Percentiles rank a stretch among this genome's conserved stretches.
phyloP scores from a whole-genome alignment of 2,329 filamentous ascomycete species.

The Stagonosporopsis tanaceti region DNA sequence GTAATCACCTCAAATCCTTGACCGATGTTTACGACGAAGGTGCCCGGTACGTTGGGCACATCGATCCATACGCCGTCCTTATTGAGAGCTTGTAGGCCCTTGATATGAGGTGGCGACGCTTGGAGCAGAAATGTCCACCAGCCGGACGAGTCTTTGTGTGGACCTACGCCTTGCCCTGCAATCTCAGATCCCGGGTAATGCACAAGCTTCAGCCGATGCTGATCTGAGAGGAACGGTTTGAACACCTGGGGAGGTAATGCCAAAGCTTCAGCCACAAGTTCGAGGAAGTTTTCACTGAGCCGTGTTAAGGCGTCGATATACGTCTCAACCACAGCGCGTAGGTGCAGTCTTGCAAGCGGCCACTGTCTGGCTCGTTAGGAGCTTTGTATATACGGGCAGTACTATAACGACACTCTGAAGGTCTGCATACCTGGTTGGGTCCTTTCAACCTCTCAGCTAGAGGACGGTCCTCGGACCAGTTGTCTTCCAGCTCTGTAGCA shows the following conservation, averaged over 20 bases:
- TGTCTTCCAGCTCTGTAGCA: conserved; percentile 51
- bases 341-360: not conserved
- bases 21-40: not conserved
- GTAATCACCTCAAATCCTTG: conserved; percentile 1
- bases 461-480: not conserved
- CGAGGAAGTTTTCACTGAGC: not conserved
- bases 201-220: not conserved
- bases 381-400: not conserved
- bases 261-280: conserved; percentile 19
- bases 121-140: conserved; percentile 5
- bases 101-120: not conserved
- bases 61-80: not conserved
- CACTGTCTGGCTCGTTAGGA: not conserved
- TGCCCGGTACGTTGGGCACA: conserved; percentile 1
- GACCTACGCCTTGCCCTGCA: not conserved
- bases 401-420: too few relatives aligned
- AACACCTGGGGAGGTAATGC: not conserved
- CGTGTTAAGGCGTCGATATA: not conserved
- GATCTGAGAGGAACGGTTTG: not conserved
- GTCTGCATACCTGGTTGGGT: not conserved
- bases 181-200: not conserved
- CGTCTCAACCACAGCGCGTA: not conserved
- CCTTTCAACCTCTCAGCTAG: not conserved
- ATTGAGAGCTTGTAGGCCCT: not conserved
- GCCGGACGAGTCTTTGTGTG: conserved; percentile 5